Percentiles rank a stretch among this genome's conserved stretches.
Evolutionary conservation across 306 rosid species (phyloP).

Genomic region (Lathyrus aphaca): DNA sequence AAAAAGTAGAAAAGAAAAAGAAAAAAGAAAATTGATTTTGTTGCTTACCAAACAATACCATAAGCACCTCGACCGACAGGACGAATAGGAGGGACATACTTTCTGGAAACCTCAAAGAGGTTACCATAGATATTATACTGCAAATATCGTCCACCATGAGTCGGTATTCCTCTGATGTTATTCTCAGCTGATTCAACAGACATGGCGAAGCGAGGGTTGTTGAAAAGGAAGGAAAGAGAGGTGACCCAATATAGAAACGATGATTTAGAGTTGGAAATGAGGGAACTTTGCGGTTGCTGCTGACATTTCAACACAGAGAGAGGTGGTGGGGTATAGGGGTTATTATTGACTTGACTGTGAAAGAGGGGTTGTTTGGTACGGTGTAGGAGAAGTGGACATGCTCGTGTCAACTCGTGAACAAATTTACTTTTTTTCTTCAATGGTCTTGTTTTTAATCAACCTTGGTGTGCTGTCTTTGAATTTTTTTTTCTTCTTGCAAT

Average conservation of each 20-base stretch:
- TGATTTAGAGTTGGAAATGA: constrained; percentile 29
- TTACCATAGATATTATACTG: constrained; percentile 90
- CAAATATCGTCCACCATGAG: constrained; percentile 79
- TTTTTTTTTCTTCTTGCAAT: constrained; percentile 7
- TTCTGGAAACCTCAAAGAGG: constrained; percentile 83
- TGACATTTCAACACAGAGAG: constrained; percentile 27
- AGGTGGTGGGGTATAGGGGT: not conserved
- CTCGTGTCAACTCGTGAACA: constrained; percentile 57
- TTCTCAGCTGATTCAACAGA: constrained; percentile 56
- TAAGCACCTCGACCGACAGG: constrained; percentile 98
- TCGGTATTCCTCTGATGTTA: constrained; percentile 60
- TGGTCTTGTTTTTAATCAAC: constrained; percentile 34
- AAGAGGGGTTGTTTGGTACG: constrained; percentile 28
- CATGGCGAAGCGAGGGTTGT: constrained; percentile 14
- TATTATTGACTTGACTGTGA: not conserved
- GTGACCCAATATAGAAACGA: constrained; percentile 40
- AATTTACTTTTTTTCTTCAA: constrained; percentile 13
- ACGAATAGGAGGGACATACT: constrained; percentile 90
- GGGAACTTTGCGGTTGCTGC: constrained; percentile 35
- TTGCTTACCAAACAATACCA: constrained; percentile 88
- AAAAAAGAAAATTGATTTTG: not conserved
- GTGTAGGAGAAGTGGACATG: constrained; percentile 38
- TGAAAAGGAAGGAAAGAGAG: not conserved
- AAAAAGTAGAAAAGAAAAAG: constrained; percentile 18
- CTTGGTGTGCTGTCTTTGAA: constrained; percentile 45